These are phyloP conservation scores for Amborella trichopoda DNA, from an alignment of 164 flowering plant genomes.

Conservation along the genomic window DNA sequence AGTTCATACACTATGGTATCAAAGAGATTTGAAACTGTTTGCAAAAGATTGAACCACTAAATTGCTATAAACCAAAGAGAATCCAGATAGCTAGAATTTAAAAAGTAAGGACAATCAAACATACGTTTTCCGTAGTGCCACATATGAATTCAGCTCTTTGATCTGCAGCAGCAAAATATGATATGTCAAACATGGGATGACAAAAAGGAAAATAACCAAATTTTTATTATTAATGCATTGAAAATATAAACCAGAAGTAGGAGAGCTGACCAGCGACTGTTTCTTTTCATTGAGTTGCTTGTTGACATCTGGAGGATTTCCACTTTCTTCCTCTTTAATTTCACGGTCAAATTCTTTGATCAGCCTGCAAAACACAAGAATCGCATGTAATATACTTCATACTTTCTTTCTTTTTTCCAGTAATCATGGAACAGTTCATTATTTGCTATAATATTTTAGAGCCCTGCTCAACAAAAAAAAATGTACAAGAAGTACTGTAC, in stretches of 20 bases:
- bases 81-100: background rate
- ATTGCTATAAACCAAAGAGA: background rate
- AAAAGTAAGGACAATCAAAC: conserved; percentile 12
- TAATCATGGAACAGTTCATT: too few relatives aligned
- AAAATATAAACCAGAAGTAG: background rate
- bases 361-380: conserved; percentile 33
- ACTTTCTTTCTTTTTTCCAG: too few relatives aligned
- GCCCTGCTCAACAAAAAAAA: too few relatives aligned
- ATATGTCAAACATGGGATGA: conserved; percentile 1
- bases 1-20: too few relatives aligned
- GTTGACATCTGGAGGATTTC: conserved; percentile 69
- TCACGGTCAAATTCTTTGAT: conserved; percentile 97
- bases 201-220: background rate
- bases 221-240: too few relatives aligned
- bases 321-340: conserved; percentile 71
- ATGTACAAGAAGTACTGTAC: too few relatives aligned
- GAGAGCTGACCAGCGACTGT: conserved; percentile 68
- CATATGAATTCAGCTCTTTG: conserved; percentile 93
- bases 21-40: background rate
- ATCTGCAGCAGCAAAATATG: conserved; percentile 44
- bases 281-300: conserved; percentile 92
- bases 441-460: too few relatives aligned
- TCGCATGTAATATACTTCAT: conserved; percentile 3
- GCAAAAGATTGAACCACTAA: background rate
- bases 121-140: conserved; percentile 91